phyloP scores from a whole-genome alignment of 129 eudicot species.

The Glebionis coronaria region DNA sequence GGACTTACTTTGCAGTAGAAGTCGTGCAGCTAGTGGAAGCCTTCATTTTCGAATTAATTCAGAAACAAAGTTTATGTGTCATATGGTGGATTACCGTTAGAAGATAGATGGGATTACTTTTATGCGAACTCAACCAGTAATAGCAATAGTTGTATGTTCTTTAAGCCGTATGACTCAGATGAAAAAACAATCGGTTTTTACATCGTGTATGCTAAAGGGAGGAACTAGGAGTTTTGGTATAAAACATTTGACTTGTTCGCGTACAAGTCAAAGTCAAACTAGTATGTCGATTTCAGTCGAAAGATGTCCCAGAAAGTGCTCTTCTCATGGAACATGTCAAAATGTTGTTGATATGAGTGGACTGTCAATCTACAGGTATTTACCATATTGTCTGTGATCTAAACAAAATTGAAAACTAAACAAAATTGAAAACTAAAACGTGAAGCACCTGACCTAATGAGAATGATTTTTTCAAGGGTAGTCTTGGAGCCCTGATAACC shows the following conservation, averaged over 20 bases:
- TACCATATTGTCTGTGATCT: background rate
- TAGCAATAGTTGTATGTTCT: constrained; percentile 68
- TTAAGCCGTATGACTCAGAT: constrained; percentile 56
- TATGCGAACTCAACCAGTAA: constrained; percentile 55
- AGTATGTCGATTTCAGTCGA: constrained; percentile 60
- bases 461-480: too few relatives aligned
- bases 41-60: constrained; percentile 52
- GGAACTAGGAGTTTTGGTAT: constrained; percentile 83
- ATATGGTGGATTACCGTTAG: constrained; percentile 76
- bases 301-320: constrained; percentile 73
- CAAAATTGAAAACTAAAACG: too few relatives aligned
- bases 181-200: constrained; percentile 54
- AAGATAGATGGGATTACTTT: constrained; percentile 62
- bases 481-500: too few relatives aligned
- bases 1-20: constrained; percentile 78
- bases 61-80: constrained; percentile 45
- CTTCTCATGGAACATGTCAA: constrained; percentile 76
- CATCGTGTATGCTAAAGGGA: constrained; percentile 60
- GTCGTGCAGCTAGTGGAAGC: constrained; percentile 73
- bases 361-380: constrained; percentile 68
- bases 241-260: constrained; percentile 38
- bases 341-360: constrained; percentile 56
- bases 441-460: too few relatives aligned
- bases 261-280: constrained; percentile 36
- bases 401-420: too few relatives aligned